Percentiles rank a stretch among this genome's conserved stretches.
Evolutionary conservation across 192 early-diverging fungal species (phyloP).

Genomic region (Geosiphon pyriformis): DNA sequence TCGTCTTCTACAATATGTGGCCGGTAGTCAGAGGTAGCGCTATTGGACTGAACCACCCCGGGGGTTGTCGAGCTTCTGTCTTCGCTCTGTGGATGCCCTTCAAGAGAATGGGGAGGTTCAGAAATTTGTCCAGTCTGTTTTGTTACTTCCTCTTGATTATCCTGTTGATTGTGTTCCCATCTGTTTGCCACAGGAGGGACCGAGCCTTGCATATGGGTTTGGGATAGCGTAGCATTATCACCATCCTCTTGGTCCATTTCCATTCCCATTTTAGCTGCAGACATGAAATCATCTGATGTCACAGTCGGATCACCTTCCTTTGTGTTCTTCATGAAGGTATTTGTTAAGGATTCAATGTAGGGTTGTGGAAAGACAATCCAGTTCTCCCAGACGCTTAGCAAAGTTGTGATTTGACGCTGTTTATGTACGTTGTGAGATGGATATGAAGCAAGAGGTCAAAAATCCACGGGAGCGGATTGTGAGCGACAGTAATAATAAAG

Average conservation of each 20-base stretch:
- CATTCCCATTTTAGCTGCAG: background rate
- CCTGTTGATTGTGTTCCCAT: background rate
- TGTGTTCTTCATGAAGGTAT: slow-evolving; percentile 45
- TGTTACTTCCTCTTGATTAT: background rate
- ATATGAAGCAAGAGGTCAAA: background rate
- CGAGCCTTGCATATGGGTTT: background rate
- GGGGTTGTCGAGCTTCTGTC: background rate
- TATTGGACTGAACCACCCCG: background rate
- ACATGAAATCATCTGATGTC: background rate
- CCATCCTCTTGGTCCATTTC: background rate
- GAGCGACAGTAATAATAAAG: slow-evolving; percentile 1
- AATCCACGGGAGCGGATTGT: background rate
- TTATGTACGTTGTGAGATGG: slow-evolving; percentile 6
- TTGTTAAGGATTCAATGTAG: slow-evolving; percentile 53
- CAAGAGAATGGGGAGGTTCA: background rate
- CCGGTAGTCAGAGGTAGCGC: background rate
- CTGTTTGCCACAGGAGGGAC: background rate
- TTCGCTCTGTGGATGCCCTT: background rate
- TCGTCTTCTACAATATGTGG: background rate
- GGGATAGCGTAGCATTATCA: background rate
- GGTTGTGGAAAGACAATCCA: slow-evolving; percentile 82
- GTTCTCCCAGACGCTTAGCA: slow-evolving; percentile 80
- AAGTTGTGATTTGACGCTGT: slow-evolving; percentile 53
- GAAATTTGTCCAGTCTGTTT: background rate
- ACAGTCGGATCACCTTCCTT: slow-evolving; percentile 12